Evolutionary conservation across 1,284 basidiomycete species (phyloP).

Genomic region (Golubevia pallescens): DNA sequence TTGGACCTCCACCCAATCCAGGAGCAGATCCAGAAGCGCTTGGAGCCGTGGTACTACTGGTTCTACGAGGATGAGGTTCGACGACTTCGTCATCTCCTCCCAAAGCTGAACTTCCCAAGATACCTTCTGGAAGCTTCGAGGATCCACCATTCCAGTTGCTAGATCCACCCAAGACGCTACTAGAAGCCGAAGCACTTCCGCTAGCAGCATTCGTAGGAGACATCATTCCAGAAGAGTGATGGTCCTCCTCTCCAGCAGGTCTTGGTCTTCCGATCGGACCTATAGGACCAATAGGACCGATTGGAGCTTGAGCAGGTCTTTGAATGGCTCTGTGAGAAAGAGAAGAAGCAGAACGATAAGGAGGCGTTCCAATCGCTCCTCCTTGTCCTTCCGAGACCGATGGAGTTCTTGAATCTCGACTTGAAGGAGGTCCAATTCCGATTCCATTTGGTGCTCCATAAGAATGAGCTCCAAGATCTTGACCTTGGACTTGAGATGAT

Average conservation of each 20-base stretch:
- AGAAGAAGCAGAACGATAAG: conserved; percentile 22
- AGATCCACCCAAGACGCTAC: conserved; percentile 26
- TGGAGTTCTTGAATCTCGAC: no score
- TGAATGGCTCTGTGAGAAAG: conserved; percentile 31
- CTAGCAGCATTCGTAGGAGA: no score
- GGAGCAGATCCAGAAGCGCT: conserved; percentile 18
- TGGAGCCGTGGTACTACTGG: conserved; percentile 39
- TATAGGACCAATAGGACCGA: conserved; percentile 33
- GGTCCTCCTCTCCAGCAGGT: conserved; percentile 25
- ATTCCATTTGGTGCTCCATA: no score
- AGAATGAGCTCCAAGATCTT: no score
- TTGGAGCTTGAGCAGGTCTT: conserved; percentile 10
- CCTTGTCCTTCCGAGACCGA: no score
- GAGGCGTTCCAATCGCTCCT: no score
- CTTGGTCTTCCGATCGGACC: conserved; percentile 60
- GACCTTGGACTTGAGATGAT: no score
- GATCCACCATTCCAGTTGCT: conserved; percentile 3
- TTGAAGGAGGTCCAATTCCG: no score
- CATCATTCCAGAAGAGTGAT: conserved; percentile 18
- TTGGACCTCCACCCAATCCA: conserved; percentile 3
- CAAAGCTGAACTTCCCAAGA: conserved; percentile 59
- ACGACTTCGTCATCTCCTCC: conserved; percentile 61
- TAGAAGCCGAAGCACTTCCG: conserved; percentile 29
- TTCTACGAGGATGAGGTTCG: conserved; percentile 48
- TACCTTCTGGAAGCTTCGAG: conserved; percentile 40